These are phyloP conservation scores for Saccharum hybrid DNA, from an alignment of 202 grass and related monocot genomes.

Conservation along the genomic window DNA sequence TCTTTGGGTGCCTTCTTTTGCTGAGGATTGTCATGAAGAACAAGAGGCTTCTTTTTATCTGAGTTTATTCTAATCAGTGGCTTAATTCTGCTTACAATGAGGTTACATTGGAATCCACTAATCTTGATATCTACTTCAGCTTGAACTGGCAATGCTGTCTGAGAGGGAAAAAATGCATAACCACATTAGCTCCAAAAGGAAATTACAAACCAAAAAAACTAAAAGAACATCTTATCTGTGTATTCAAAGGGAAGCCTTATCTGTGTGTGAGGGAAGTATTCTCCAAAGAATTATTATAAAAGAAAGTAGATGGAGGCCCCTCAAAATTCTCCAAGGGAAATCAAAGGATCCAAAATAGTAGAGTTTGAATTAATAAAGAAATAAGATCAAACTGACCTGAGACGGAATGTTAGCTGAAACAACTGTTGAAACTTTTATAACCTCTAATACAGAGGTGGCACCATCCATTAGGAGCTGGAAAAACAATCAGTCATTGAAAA, in stretches of 20 bases:
- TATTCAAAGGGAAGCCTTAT: constrained; percentile 19
- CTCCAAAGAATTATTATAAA: constrained; percentile 28
- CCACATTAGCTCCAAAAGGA: constrained; percentile 23
- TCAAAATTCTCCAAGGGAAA: constrained; percentile 36
- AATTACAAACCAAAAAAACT: constrained; percentile 17
- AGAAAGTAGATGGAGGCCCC: constrained; percentile 3
- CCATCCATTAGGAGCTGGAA: constrained; percentile 88
- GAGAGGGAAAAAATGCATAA: constrained; percentile 47
- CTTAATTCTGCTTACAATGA: constrained; percentile 87
- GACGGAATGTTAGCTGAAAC: constrained; percentile 78
- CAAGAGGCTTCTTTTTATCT: constrained; percentile 71
- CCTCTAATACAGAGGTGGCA: constrained; percentile 76
- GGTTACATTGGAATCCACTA: constrained; percentile 69
- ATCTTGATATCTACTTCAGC: constrained; percentile 87
- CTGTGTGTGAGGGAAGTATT: constrained; percentile 30
- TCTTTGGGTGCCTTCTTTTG: constrained; percentile 60
- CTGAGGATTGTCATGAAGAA: constrained; percentile 66
- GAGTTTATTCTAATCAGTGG: constrained; percentile 65
- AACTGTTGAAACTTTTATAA: constrained; percentile 68
- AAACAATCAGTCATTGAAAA: background rate
- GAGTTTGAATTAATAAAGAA: constrained; percentile 14
- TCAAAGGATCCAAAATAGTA: constrained; percentile 19
- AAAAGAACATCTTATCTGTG: background rate
- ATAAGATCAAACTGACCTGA: constrained; percentile 60
- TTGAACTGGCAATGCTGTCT: constrained; percentile 68